Evolutionary conservation across 2,329 filamentous ascomycete species (phyloP), one percentile per base, ranked within the genome.

Genomic region (Sporothrix brasiliensis): DNA sequence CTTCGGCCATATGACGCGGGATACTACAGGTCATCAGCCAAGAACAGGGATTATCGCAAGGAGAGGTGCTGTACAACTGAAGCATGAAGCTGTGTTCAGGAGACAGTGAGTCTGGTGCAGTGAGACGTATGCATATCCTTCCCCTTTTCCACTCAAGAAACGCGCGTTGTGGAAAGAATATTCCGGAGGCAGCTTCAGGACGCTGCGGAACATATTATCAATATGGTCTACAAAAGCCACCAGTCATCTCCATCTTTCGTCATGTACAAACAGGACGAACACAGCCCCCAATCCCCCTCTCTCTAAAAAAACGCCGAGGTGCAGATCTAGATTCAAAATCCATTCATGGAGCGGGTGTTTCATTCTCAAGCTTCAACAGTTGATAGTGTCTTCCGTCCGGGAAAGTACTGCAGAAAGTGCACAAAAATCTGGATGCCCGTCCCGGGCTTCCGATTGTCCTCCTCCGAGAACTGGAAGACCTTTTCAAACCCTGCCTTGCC

Each of bases 401-500:
- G 74, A 41, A 76, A 74, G 50, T 73, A 76, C 66, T 76, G 71
- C 69, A 73, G 77, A 19, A 73, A 60, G n/a, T 70, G 71, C 73
- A 79, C 27, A 24, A 70, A 19, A 27, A 76, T 52, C 52, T 68
- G 19, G 14, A 30, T 69, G 53, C 34, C 30, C 3, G 27, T 19
- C 2, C 53, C n/a, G 30, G 53, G 30, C 39, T 21, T 4, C 41
- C 19, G 52, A 70, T 47, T 44, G 67, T 79, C 77, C 4, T 73
- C 69, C 63, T 79, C 79, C 47, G 75, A 73, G 79, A 80, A 85
- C 34, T 73, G 77, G 74, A 82, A 81, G 56, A 82, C 81, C 50
- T 81, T 75, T 74, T 79, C 78, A 73, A 90, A 88, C 0, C 88
- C 88, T 16, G 76, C 78, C 75, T 89, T 90, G 63, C 77, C 74